Conservation (phyloP, 192 early-diverging fungal genomes). For the Coemansia sp. region DNA sequence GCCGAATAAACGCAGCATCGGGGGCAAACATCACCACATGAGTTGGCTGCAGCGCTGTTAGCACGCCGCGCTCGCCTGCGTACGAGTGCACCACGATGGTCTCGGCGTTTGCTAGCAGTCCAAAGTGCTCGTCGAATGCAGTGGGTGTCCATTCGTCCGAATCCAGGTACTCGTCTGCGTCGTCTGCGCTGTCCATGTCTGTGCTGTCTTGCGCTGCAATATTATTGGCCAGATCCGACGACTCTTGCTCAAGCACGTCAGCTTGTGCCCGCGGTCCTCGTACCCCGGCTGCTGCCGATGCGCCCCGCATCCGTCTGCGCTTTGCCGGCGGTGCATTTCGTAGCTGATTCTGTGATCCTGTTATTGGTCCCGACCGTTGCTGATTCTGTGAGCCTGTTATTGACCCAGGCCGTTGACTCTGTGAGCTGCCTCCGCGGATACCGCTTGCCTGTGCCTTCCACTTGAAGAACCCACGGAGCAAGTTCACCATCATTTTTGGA, state of each 20-base stretch:
- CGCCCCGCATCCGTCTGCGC: conserved; percentile 55
- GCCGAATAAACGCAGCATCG: conserved; percentile 80
- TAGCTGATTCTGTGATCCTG: conserved; percentile 2
- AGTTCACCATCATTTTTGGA: conserved; percentile 47
- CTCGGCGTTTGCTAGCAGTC: conserved; percentile 25
- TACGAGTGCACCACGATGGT: conserved; percentile 61
- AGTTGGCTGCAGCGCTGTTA: conserved; percentile 69
- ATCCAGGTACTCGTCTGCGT: conserved; percentile 14
- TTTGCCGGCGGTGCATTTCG: conserved; percentile 55
- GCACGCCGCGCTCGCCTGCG: conserved; percentile 63
- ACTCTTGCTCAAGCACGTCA: conserved; percentile 28
- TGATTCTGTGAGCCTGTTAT: not conserved
- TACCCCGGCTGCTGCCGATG: conserved; percentile 37
- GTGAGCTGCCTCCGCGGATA: conserved; percentile 8
- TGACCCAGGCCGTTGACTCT: not conserved
- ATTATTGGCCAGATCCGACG: conserved; percentile 30
- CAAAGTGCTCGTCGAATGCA: conserved; percentile 51
- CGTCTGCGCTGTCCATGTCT: not conserved
- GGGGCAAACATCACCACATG: conserved; percentile 93
- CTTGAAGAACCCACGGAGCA: conserved; percentile 69
- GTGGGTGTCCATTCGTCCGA: conserved; percentile 58
- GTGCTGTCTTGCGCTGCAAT: conserved; percentile 11
- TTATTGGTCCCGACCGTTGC: not conserved
- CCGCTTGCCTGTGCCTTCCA: conserved; percentile 67
- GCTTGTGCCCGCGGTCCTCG: conserved; percentile 35